A percentile compares a stretch with the other conserved stretches of the same genome.
Evolutionary conservation across 225 moss, liverwort and hornwort genomes (phyloP).

Genomic region (Marchantia paleacea): DNA sequence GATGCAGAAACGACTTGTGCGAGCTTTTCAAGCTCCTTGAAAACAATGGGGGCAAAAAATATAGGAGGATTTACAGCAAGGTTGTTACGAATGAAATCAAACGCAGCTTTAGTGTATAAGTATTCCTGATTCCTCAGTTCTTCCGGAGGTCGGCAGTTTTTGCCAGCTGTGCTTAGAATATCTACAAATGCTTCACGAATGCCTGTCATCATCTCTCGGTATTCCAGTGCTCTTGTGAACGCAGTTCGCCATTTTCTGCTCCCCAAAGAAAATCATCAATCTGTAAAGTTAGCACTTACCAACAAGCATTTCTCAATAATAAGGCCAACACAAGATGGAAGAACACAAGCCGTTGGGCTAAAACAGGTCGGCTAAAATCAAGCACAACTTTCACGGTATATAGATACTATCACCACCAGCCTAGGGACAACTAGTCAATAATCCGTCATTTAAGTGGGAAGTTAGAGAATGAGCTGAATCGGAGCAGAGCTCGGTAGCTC

Average conservation of each 20-base stretch:
- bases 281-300: not conserved
- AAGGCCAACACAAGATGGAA: not conserved
- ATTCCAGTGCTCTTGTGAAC: constrained; percentile 43
- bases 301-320: no score
- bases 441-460: not conserved
- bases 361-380: not conserved
- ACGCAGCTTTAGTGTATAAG: constrained; percentile 59
- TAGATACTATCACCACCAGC: not conserved
- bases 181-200: constrained; percentile 57
- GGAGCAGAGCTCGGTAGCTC: not conserved
- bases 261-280: not conserved
- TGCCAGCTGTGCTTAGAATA: constrained; percentile 49
- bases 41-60: constrained; percentile 59
- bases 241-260: constrained; percentile 35
- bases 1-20: constrained; percentile 20
- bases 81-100: constrained; percentile 59
- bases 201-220: constrained; percentile 67
- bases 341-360: not conserved
- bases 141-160: constrained; percentile 42
- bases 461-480: not conserved
- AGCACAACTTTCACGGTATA: not conserved
- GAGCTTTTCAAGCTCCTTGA: constrained; percentile 49
- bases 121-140: constrained; percentile 56
- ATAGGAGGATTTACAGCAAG: constrained; percentile 54
- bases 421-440: no score